Percentiles rank a stretch among this genome's conserved stretches.
Conservation (phyloP, 2,329 filamentous ascomycete species). For the Fusarium avenaceum region DNA sequence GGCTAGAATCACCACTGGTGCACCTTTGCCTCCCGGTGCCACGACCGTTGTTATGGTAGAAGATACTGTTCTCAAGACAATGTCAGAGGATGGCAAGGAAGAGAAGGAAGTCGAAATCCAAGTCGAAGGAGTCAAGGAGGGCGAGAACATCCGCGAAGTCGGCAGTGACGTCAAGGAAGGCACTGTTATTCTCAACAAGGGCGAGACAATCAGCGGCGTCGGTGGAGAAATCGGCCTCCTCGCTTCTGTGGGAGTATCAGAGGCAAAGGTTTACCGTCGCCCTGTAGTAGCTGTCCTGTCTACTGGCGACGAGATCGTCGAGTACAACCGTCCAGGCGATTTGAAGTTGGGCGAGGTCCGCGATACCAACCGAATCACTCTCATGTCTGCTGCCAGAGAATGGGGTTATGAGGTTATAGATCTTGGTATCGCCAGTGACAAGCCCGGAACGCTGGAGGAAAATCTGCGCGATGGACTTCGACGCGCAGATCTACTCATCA, state of each 20-base stretch:
- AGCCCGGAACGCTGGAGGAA: slow-evolving; percentile 79
- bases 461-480: slow-evolving; percentile 81
- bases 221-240: slow-evolving; percentile 94
- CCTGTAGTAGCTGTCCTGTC: slow-evolving; percentile 89
- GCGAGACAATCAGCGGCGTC: slow-evolving; percentile 85
- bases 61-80: slow-evolving; percentile 82
- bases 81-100: slow-evolving; percentile 84
- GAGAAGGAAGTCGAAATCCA: slow-evolving; percentile 91
- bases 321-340: slow-evolving; percentile 72
- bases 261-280: slow-evolving; percentile 79
- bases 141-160: slow-evolving; percentile 91
- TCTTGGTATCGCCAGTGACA: slow-evolving; percentile 85
- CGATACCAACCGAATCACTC: slow-evolving; percentile 91
- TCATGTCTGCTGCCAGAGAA: slow-evolving; percentile 81
- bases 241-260: slow-evolving; percentile 81
- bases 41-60: slow-evolving; percentile 95
- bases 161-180: slow-evolving; percentile 86
- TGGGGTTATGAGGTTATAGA: slow-evolving; percentile 86
- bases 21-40: slow-evolving; percentile 87
- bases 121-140: slow-evolving; percentile 78
- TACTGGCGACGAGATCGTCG: slow-evolving; percentile 94
- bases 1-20: slow-evolving; percentile 93
- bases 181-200: slow-evolving; percentile 77
- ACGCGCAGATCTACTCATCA: slow-evolving; percentile 84
- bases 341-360: slow-evolving; percentile 87